phyloP scores from a whole-genome alignment of 495 filamentous ascomycete species.

The Aspergillus coremiiformis region DNA sequence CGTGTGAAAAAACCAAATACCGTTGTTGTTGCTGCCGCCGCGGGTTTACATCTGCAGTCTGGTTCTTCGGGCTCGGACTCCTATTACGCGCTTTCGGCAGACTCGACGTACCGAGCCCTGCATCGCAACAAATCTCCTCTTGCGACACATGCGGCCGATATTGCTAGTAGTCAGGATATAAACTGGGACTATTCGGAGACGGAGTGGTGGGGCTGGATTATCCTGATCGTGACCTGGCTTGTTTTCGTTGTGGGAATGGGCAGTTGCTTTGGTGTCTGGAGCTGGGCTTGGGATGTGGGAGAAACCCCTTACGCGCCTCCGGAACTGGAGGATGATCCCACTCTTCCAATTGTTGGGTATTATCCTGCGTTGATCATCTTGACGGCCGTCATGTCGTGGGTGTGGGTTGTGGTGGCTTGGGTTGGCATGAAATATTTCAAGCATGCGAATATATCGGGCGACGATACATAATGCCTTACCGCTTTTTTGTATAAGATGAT shows the following conservation, averaged over 20 bases:
- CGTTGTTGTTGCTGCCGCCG: slow-evolving; percentile 22
- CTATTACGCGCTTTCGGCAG: slow-evolving; percentile 48
- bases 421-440: slow-evolving; percentile 99
- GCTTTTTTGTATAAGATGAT: background rate
- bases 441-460: slow-evolving; percentile 78
- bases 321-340: slow-evolving; percentile 87
- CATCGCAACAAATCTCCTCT: slow-evolving; percentile 57
- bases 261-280: slow-evolving; percentile 94
- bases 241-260: slow-evolving; percentile 96
- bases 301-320: slow-evolving; percentile 90
- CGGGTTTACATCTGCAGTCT: slow-evolving; percentile 31
- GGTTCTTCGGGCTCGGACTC: slow-evolving; percentile 58
- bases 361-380: slow-evolving; percentile 91
- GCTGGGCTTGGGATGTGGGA: slow-evolving; percentile 99
- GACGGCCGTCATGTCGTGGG: slow-evolving; percentile 95
- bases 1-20: slow-evolving; percentile 24
- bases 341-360: slow-evolving; percentile 90
- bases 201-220: slow-evolving; percentile 93
- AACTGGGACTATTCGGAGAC: slow-evolving; percentile 87
- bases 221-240: slow-evolving; percentile 81
- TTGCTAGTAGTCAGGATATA: slow-evolving; percentile 32
- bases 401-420: slow-evolving; percentile 96
- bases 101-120: slow-evolving; percentile 31
- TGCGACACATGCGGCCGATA: slow-evolving; percentile 35
- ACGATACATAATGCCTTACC: slow-evolving; percentile 36